Percentiles rank a stretch among this genome's conserved stretches.
Conservation (phyloP, 2,329 filamentous ascomycete genomes). For the Zymoseptoria crescenta region DNA sequence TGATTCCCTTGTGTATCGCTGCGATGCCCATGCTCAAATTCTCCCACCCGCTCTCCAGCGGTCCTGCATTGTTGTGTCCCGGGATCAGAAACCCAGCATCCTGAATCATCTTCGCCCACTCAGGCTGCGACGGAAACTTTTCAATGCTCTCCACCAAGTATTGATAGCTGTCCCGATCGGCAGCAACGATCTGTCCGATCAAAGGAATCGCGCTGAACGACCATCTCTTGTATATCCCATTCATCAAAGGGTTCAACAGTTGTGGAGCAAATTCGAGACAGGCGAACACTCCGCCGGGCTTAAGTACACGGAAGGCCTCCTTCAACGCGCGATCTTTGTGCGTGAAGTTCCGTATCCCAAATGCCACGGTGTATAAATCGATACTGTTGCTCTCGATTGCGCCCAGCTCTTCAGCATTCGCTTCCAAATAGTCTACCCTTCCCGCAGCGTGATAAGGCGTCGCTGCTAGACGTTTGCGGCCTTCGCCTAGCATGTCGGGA, state of each 20-base stretch:
- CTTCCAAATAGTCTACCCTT: slow-evolving; percentile 68
- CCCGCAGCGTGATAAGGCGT: slow-evolving; percentile 51
- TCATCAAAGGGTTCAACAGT: slow-evolving; percentile 68
- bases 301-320: slow-evolving; percentile 81
- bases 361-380: slow-evolving; percentile 94
- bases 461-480: slow-evolving; percentile 63
- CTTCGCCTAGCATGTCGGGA: slow-evolving; percentile 84
- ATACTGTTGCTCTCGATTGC: slow-evolving; percentile 62
- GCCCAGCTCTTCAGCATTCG: slow-evolving; percentile 73
- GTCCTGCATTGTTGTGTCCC: slow-evolving; percentile 36
- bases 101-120: slow-evolving; percentile 75
- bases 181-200: slow-evolving; percentile 90
- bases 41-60: slow-evolving; percentile 63
- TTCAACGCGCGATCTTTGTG: slow-evolving; percentile 75
- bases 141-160: slow-evolving; percentile 98
- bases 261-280: slow-evolving; percentile 86
- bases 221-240: slow-evolving; percentile 89
- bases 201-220: slow-evolving; percentile 89
- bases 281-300: slow-evolving; percentile 91
- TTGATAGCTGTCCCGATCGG: slow-evolving; percentile 92
- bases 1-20: slow-evolving; percentile 93
- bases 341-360: slow-evolving; percentile 95
- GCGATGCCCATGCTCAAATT: slow-evolving; percentile 88
- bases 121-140: slow-evolving; percentile 75
- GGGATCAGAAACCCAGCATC: slow-evolving; percentile 80